These are phyloP conservation scores for Pyrenophora tritici-repentis DNA, from an alignment of 2,329 filamentous ascomycete genomes.

Conservation along the genomic window DNA sequence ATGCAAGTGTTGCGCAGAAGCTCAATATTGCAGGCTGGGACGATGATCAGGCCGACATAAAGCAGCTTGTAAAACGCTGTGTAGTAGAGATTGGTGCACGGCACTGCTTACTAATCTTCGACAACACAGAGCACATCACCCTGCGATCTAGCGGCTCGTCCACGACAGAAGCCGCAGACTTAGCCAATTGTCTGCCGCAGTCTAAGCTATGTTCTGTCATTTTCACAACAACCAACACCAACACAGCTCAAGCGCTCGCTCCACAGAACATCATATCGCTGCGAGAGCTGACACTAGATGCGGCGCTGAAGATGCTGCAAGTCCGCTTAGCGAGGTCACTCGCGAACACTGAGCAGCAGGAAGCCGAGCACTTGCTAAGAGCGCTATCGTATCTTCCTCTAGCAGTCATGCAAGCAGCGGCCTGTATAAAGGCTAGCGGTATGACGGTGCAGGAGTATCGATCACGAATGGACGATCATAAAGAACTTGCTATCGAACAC, in stretches of 20 bases:
- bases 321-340: conserved; percentile 13
- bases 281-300: conserved; percentile 16
- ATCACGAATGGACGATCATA: not conserved
- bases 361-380: conserved; percentile 18
- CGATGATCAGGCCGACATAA: conserved; percentile 20
- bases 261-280: conserved; percentile 22
- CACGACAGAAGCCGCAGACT: conserved; percentile 17
- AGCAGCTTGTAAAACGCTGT: conserved; percentile 22
- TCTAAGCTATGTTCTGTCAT: conserved; percentile 22
- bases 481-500: conserved; percentile 20
- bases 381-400: conserved; percentile 27
- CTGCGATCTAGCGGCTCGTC: conserved; percentile 10
- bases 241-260: conserved; percentile 18
- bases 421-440: conserved; percentile 16
- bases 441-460: conserved; percentile 20
- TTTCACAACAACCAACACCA: conserved; percentile 23
- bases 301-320: conserved; percentile 25
- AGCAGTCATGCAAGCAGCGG: conserved; percentile 25
- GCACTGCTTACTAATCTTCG: conserved; percentile 20
- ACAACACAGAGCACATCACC: conserved; percentile 34
- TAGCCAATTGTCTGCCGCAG: conserved; percentile 18
- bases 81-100: conserved; percentile 3
- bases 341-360: conserved; percentile 13
- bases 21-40: conserved; percentile 28
- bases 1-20: conserved; percentile 26